Base-by-base conservation (phyloP, 305 asterid species). In the Rubia peregrina region DNA sequence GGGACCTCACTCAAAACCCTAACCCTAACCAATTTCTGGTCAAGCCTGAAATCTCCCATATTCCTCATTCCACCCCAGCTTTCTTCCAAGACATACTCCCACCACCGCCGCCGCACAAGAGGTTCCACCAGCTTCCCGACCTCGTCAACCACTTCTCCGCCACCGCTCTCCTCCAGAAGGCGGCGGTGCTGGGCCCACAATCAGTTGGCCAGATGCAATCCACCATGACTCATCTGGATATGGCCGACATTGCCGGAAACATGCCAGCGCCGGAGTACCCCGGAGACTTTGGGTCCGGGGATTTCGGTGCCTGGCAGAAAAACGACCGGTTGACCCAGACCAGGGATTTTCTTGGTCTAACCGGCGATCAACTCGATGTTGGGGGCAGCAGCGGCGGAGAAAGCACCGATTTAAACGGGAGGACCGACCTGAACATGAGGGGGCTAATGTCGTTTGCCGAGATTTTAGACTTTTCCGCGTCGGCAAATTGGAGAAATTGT, bases 141-240 rank as follows among this genome's bases (percentile, higher is more conserved):
- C 44, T 71, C 16, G 75, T 72, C 5, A 79, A 78, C 61, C 81
- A 82, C 6, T 92, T 88, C 49, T 87, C 97, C 0, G 92, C 97
- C 72, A 87, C 96, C 10, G 90, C 88, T 14, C 84, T 91, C 72
- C 92, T 90, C 74, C 97, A 90, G 73, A 89, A 83, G 85, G 96
- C 96, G 10, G 84, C 90, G 4, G 33, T 56, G 12, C 8, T 71
- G 0, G 76, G 79, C 13, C 73, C 75, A 36, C 72, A 76, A 42
- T 38, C 75, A 9, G 71, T 60, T 36, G 88, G 85, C 46, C 89
- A 84, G 67, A 78, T 74, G 77, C 75, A 85, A 59, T 86, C 96
- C 78, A 77, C 84, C 67, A 86, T 91, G 96, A 80, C 88, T 80
- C 95, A 83, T 68, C 79, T 87, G 56, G 88, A 82, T 72, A 82